Percentiles rank a stretch among this genome's conserved stretches.
Evolutionary conservation across 2,329 filamentous ascomycete species (phyloP).

Genomic region (Sporothrix luriei): DNA sequence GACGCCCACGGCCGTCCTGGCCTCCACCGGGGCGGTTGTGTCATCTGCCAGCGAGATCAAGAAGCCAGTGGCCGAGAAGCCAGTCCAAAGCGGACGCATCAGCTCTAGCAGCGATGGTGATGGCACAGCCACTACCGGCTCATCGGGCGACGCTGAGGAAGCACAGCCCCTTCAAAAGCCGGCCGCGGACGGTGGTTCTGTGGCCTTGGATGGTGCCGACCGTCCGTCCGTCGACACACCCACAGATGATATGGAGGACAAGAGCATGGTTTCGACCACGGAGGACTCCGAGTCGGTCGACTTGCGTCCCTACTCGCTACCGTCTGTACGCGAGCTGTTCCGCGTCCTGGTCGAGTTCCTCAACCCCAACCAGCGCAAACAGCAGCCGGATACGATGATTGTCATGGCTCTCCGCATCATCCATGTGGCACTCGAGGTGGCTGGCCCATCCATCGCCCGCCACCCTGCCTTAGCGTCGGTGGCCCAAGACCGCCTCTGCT

Average conservation of each 20-base stretch:
- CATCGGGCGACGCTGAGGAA: constrained; percentile 28
- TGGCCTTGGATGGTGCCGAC: constrained; percentile 11
- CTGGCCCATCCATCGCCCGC: constrained; percentile 89
- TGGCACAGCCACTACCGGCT: constrained; percentile 5
- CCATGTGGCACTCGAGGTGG: constrained; percentile 94
- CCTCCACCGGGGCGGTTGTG: not conserved
- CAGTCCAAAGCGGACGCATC: not conserved
- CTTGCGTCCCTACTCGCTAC: constrained; percentile 86
- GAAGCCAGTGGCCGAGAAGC: not conserved
- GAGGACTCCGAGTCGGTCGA: constrained; percentile 52
- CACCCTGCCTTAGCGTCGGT: constrained; percentile 85
- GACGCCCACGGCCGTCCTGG: constrained; percentile 30
- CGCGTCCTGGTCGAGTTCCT: constrained; percentile 90
- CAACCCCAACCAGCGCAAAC: constrained; percentile 87
- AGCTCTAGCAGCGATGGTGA: constrained; percentile 23
- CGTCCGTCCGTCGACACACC: constrained; percentile 29
- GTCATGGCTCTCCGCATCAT: constrained; percentile 98
- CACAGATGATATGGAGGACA: constrained; percentile 33
- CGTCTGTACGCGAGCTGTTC: constrained; percentile 92
- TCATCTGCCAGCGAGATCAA: not conserved
- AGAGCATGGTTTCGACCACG: constrained; percentile 36
- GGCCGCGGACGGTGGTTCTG: not conserved
- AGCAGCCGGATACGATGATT: constrained; percentile 92
- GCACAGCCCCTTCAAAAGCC: constrained; percentile 25
- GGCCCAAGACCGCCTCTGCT: constrained; percentile 90